Conservation (phyloP, 805 yeast genomes). For the Zygoascus tannicola region DNA sequence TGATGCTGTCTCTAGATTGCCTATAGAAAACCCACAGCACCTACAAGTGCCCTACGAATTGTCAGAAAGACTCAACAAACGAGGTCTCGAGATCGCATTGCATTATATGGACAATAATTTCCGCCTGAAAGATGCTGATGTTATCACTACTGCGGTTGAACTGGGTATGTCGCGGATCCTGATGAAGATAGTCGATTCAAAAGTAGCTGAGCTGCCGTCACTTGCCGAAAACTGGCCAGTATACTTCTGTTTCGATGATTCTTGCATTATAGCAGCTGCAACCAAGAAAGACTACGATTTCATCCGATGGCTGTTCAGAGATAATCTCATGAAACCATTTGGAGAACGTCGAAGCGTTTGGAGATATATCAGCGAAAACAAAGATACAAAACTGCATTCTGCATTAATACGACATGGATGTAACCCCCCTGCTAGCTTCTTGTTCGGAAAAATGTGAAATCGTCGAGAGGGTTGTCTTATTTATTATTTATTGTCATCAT, state of each 20-base stretch:
- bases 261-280: background rate
- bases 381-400: background rate
- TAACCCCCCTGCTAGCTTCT: background rate
- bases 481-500: background rate
- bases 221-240: background rate
- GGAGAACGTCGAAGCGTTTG: background rate
- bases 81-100: background rate
- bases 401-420: background rate
- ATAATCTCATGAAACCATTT: background rate
- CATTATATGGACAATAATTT: background rate
- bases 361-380: background rate
- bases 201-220: background rate
- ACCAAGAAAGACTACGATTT: background rate
- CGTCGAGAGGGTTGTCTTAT: too few species aligned
- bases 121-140: background rate
- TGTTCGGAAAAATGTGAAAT: too few species aligned
- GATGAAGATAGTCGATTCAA: background rate
- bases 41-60: background rate
- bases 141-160: background rate
- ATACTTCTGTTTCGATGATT: background rate
- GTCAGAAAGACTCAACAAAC: background rate
- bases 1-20: background rate
- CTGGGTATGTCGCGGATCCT: background rate
- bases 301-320: background rate
- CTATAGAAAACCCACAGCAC: background rate